Base-by-base conservation (phyloP, 805 yeast genomes). In the Candida insectorum region DNA sequence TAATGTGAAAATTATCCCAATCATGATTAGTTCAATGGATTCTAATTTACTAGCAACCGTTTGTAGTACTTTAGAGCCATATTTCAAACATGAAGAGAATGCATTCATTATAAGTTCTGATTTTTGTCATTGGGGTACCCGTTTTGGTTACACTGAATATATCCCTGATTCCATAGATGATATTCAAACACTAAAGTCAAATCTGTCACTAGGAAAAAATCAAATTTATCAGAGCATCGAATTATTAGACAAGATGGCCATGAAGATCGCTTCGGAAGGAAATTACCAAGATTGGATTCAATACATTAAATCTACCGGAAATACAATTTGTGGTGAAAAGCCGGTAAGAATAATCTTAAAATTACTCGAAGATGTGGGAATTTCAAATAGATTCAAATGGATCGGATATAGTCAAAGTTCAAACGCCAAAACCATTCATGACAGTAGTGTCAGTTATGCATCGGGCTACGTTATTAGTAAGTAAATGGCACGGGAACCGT, bases 281-380 rank as follows among this genome's bases (percentile, higher is more conserved):
- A 65, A 76, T 2, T 75, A 79, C 34, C 48, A 51, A 1, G 58
- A 59, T 6, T 93, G 95, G 86, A 69, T 66, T 33, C 54, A 69
- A 17, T 93, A 93, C 51, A 74, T 93, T 4, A 58, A 60, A 5
- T 45, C 43, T 1, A 86, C 97, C 0, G 86, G 82, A 0, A 89
- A 91, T 60, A 93, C 98, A 0, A 83, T 93, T 12, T 93, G 98
- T 58, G 98, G 98, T 0, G 84, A 88, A 38, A 79, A 77, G 39
- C 96, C 97, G 0, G 67, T 93, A 22, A 73, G 76, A 2, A 64
- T 87, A 6, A 53, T 91, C 13, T 52, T 91, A 32, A 60, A 66
- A 14, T 55, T 80, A 2, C 52, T 81, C 39, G 82, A 81, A 39
- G 36, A 8, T 6, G 14, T 52, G 10, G 14, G 23, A 14, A 13